Evolutionary conservation across 139 green algal species (phyloP).

Genomic region (Ettlia oleoabundans): DNA sequence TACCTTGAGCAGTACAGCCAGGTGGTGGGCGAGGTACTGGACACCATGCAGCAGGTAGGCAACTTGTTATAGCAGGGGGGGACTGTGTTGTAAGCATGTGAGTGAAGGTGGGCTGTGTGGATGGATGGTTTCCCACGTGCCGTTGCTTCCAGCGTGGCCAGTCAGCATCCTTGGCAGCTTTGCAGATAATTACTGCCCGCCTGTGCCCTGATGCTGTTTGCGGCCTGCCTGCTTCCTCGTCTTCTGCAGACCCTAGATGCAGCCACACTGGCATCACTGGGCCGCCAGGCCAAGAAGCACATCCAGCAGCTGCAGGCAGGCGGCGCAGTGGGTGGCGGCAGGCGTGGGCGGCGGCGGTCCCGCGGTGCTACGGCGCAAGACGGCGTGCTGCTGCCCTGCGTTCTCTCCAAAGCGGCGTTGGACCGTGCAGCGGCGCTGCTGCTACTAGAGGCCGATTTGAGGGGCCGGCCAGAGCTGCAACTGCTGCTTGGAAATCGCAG

Average conservation of each 20-base stretch:
- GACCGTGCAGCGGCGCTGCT: slow-evolving; percentile 12
- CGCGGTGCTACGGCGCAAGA: not conserved
- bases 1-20: slow-evolving; percentile 1
- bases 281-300: slow-evolving; percentile 10
- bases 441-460: slow-evolving; percentile 4
- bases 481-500: not conserved
- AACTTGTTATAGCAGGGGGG: no score
- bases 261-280: not conserved
- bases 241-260: slow-evolving; percentile 13
- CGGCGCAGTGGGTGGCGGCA: not conserved
- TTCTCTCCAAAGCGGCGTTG: not conserved
- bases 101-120: no score
- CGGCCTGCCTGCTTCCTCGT: not conserved
- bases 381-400: slow-evolving; percentile 22
- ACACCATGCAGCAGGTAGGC: slow-evolving; percentile 20
- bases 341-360: not conserved
- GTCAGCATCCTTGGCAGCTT: not conserved
- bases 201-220: not conserved
- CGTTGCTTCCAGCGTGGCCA: no score
- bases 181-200: not conserved
- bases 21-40: not conserved
- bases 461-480: slow-evolving; percentile 10
- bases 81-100: no score
- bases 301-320: not conserved
- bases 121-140: no score